phyloP scores from a whole-genome alignment of 2,329 filamentous ascomycete genomes.

The Trichoderma asperellum region DNA sequence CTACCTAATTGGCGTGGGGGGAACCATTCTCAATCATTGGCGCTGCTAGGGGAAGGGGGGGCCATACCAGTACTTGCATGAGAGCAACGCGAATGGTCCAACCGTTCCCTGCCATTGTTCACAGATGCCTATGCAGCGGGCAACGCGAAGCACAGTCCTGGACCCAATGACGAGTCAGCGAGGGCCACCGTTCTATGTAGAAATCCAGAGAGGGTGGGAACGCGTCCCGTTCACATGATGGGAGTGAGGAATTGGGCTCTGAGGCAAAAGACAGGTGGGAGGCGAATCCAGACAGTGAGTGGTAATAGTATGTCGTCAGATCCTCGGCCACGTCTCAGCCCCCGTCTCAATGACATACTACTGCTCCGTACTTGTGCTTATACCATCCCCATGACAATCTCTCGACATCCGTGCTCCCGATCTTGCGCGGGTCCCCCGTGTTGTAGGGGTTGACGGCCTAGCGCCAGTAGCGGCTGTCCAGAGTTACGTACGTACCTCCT shows the following conservation, averaged over 20 bases:
- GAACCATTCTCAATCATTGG: slow-evolving; percentile 22
- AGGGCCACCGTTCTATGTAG: slow-evolving; percentile 1
- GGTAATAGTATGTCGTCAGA: slow-evolving; percentile 23
- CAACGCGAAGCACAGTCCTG: slow-evolving; percentile 1
- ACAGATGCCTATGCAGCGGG: not conserved
- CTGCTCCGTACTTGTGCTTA: not conserved
- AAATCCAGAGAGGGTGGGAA: slow-evolving; percentile 1
- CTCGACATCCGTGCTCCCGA: slow-evolving; percentile 21
- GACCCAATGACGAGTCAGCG: slow-evolving; percentile 9
- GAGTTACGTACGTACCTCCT: slow-evolving; percentile 17
- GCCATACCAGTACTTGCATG: slow-evolving; percentile 20
- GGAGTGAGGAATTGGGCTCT: slow-evolving; percentile 12
- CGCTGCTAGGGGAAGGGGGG: not conserved
- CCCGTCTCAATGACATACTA: slow-evolving; percentile 12
- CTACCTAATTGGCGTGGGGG: slow-evolving; percentile 20
- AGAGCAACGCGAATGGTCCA: slow-evolving; percentile 1
- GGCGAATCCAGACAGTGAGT: slow-evolving; percentile 7
- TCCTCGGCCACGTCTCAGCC: slow-evolving; percentile 25
- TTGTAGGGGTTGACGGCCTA: slow-evolving; percentile 10
- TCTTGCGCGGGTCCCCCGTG: slow-evolving; percentile 26
- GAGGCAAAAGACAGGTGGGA: slow-evolving; percentile 7
- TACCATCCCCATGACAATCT: slow-evolving; percentile 5
- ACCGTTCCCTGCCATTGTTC: not conserved
- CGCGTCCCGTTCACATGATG: slow-evolving; percentile 16
- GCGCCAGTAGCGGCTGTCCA: slow-evolving; percentile 18